Conservation (phyloP, 352 stramenopile genomes). For the Pythium folliculosum region DNA sequence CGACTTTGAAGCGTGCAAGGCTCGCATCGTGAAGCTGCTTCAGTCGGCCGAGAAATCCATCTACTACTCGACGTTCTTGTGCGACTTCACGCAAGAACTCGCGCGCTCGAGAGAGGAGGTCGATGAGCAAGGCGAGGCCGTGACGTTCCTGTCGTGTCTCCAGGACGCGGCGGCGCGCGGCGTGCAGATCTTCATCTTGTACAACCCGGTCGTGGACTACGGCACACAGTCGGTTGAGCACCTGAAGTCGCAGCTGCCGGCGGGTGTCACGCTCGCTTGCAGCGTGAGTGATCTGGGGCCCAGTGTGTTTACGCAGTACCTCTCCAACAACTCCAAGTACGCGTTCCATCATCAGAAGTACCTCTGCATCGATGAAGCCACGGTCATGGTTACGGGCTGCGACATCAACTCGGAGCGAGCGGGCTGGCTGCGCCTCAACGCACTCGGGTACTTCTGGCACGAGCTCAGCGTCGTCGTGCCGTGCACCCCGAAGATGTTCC, state of each 20-base stretch:
- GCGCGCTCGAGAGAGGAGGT: conserved; percentile 13
- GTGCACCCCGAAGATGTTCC: conserved; percentile 54
- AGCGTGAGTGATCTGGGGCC: conserved; percentile 71
- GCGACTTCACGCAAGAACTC: conserved; percentile 69
- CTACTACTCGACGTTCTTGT: conserved; percentile 85
- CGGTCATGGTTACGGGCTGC: conserved; percentile 76
- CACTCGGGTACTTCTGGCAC: conserved; percentile 78
- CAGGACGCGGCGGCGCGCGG: conserved; percentile 57
- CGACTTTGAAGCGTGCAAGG: conserved; percentile 72
- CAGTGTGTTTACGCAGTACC: conserved; percentile 32
- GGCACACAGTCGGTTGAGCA: conserved; percentile 58
- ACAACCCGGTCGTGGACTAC: conserved; percentile 77
- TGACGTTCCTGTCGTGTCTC: conserved; percentile 67
- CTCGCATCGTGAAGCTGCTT: conserved; percentile 56
- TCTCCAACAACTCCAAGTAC: conserved; percentile 84
- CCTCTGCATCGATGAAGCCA: conserved; percentile 59
- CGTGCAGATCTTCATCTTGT: conserved; percentile 69
- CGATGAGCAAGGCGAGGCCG: conserved; percentile 12
- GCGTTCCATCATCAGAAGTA: conserved; percentile 87
- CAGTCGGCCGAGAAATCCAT: conserved; percentile 55
- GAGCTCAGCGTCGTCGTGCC: conserved; percentile 58
- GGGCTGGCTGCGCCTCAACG: conserved; percentile 62
- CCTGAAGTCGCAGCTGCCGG: conserved; percentile 47
- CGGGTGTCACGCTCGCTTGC: conserved; percentile 52
- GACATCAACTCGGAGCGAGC: conserved; percentile 75